phyloP scores from a whole-genome alignment of 129 eudicot species.

The Ambrosia trifida region DNA sequence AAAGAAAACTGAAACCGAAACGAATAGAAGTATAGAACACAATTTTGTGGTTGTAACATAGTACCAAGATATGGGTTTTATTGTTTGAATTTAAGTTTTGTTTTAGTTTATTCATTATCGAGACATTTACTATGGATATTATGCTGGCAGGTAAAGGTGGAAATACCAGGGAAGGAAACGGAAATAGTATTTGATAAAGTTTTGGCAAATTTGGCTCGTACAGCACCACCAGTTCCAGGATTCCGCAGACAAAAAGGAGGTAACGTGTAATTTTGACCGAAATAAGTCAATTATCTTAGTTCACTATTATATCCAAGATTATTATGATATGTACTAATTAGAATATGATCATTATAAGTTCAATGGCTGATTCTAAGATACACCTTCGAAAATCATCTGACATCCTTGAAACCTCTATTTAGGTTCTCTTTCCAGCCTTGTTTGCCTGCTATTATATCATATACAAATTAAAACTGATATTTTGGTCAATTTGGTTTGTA shows the following conservation, averaged over 20 bases:
- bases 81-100: slow-evolving; percentile 15
- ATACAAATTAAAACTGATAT: not conserved
- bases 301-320: not conserved
- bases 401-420: too few species aligned
- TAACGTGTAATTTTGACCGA: slow-evolving; percentile 29
- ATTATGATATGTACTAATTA: not conserved
- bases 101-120: slow-evolving; percentile 7
- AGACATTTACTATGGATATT: slow-evolving; percentile 20
- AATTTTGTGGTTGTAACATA: slow-evolving; percentile 12
- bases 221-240: slow-evolving; percentile 97
- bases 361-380: too few species aligned
- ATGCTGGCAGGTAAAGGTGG: slow-evolving; percentile 72
- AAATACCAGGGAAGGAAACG: slow-evolving; percentile 77
- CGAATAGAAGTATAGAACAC: not conserved
- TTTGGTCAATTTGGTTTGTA: not conserved
- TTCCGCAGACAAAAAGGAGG: slow-evolving; percentile 97
- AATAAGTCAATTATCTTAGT: not conserved
- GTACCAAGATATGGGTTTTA: not conserved
- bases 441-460: not conserved
- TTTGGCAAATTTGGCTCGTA: slow-evolving; percentile 71
- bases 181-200: slow-evolving; percentile 70
- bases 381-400: too few species aligned
- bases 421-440: not conserved
- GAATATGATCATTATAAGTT: too few species aligned
- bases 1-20: not conserved